These are phyloP conservation scores for Podaxis sp. DNA, from an alignment of 768 basidiomycete genomes.

Conservation along the genomic window DNA sequence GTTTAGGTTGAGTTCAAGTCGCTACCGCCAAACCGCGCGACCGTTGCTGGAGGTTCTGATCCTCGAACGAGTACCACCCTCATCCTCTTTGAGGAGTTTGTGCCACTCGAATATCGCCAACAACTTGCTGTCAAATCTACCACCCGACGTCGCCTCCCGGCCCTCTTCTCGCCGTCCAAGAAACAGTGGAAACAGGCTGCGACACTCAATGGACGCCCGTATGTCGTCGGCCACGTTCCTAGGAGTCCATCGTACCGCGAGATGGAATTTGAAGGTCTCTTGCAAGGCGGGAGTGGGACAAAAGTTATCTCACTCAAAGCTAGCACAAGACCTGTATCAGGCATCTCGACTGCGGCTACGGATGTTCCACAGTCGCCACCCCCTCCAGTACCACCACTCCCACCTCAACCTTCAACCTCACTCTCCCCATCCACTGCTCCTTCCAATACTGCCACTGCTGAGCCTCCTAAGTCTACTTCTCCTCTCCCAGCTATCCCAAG, in stretches of 20 bases:
- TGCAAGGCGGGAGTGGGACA: conserved; percentile 48
- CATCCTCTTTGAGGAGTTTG: conserved; percentile 90
- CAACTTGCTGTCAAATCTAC: conserved; percentile 57
- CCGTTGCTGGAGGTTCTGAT: conserved; percentile 40
- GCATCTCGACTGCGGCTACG: conserved; percentile 13
- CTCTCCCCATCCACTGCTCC: not conserved
- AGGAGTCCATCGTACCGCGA: conserved; percentile 52
- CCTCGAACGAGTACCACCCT: conserved; percentile 70
- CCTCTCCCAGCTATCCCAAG: conserved; percentile 12
- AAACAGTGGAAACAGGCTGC: conserved; percentile 78
- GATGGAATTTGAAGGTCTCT: conserved; percentile 74
- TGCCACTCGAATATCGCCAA: conserved; percentile 82
- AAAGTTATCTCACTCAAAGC: conserved; percentile 40
- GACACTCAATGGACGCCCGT: conserved; percentile 78
- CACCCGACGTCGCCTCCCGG: conserved; percentile 60
- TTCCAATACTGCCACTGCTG: not conserved
- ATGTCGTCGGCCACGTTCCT: conserved; percentile 58
- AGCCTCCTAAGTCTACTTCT: not conserved
- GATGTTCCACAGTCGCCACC: conserved; percentile 13
- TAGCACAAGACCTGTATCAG: conserved; percentile 15
- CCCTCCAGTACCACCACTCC: conserved; percentile 16
- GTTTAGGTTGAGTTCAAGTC: conserved; percentile 84
- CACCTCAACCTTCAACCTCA: conserved; percentile 15
- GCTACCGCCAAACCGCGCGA: conserved; percentile 40
- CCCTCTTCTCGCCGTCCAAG: conserved; percentile 56